Conservation (phyloP, 1,284 basidiomycete species). For the Cerrena zonata region DNA sequence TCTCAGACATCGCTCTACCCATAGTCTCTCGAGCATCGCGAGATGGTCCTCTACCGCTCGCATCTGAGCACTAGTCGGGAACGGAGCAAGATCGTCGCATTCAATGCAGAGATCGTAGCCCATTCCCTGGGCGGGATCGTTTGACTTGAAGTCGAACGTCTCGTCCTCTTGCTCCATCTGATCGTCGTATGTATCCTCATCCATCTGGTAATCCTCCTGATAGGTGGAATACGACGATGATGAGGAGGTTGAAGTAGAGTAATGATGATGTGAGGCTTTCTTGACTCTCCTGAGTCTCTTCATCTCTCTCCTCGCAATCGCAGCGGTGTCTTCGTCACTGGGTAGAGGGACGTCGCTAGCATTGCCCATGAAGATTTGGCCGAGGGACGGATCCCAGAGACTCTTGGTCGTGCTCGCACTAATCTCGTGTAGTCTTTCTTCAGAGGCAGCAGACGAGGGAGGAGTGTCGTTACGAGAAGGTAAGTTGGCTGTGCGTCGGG, state of each 20-base stretch:
- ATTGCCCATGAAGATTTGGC: slow-evolving; percentile 74
- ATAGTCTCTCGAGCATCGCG: slow-evolving; percentile 55
- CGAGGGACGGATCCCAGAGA: slow-evolving; percentile 49
- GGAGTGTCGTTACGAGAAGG: neutral
- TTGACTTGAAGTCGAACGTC: slow-evolving; percentile 48
- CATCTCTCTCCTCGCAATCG: neutral
- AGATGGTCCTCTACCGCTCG: slow-evolving; percentile 69
- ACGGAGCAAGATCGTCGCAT: slow-evolving; percentile 72
- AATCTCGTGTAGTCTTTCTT: slow-evolving; percentile 9
- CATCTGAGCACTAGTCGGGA: slow-evolving; percentile 56
- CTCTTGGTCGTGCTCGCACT: slow-evolving; percentile 34
- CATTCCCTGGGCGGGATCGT: slow-evolving; percentile 53
- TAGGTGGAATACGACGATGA: neutral
- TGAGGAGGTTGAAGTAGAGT: no score
- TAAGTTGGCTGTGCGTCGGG: neutral
- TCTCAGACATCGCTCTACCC: slow-evolving; percentile 41
- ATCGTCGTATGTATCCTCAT: slow-evolving; percentile 17
- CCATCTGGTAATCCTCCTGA: slow-evolving; percentile 2
- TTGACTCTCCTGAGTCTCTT: neutral
- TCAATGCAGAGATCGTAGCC: slow-evolving; percentile 83
- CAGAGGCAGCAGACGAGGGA: slow-evolving; percentile 12
- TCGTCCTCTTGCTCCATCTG: slow-evolving; percentile 32
- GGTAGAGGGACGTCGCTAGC: slow-evolving; percentile 66
- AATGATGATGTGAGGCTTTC: slow-evolving; percentile 9
- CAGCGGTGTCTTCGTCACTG: slow-evolving; percentile 13